A percentile compares a stretch with the other conserved stretches of the same genome.
Evolutionary conservation across 352 stramenopile species (phyloP).

Genomic region (Globisporangium heterothallicum): DNA sequence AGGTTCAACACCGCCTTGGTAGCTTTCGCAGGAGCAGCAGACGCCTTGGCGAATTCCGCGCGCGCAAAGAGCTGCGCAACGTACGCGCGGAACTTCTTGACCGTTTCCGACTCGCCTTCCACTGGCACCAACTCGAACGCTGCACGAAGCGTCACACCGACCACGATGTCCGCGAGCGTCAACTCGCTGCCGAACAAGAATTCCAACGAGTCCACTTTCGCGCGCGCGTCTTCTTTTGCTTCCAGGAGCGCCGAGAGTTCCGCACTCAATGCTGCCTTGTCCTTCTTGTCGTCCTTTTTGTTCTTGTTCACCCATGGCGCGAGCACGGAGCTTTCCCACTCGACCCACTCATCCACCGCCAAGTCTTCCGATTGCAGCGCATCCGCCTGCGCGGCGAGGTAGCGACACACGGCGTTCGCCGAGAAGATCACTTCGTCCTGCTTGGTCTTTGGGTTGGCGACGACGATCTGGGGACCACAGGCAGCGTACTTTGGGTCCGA

Average conservation of each 20-base stretch:
- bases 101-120: constrained; percentile 34
- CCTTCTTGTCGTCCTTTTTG: constrained; percentile 34
- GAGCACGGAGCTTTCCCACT: constrained; percentile 73
- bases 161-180: constrained; percentile 69
- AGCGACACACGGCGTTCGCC: constrained; percentile 75
- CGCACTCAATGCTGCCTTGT: constrained; percentile 8
- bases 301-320: constrained; percentile 47
- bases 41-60: constrained; percentile 44
- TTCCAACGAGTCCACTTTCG: constrained; percentile 32
- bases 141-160: constrained; percentile 56
- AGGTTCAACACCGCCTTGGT: constrained; percentile 24
- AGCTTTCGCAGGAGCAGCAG: constrained; percentile 15
- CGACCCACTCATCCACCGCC: constrained; percentile 77
- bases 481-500: constrained; percentile 54
- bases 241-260: constrained; percentile 49
- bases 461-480: constrained; percentile 48
- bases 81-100: constrained; percentile 64
- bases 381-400: constrained; percentile 34
- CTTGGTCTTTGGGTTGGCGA: constrained; percentile 15
- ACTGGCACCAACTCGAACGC: constrained; percentile 53
- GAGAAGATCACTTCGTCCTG: constrained; percentile 52
- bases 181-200: constrained; percentile 66
- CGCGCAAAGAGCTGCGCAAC: constrained; percentile 53
- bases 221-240: constrained; percentile 54
- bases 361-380: constrained; percentile 65